A percentile compares a stretch with the other conserved stretches of the same genome.
These are phyloP conservation scores for Chrysanthemum seticuspe DNA, from an alignment of 129 eudicot species.

Conservation along the genomic window DNA sequence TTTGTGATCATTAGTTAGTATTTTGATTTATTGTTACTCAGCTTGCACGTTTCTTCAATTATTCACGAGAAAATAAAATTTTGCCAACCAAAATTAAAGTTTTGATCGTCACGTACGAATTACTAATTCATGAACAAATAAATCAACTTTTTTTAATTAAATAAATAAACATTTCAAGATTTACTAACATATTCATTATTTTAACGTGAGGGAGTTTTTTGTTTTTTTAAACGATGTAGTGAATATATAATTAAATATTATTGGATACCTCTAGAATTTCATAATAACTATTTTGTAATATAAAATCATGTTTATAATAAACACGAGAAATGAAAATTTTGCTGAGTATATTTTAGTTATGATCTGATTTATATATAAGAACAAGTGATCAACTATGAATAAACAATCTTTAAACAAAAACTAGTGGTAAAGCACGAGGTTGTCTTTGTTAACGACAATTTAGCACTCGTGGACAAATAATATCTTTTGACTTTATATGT, in stretches of 20 bases:
- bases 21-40: too few relatives aligned
- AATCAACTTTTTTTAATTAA: neutral
- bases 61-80: too few relatives aligned
- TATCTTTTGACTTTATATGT: conserved; percentile 23
- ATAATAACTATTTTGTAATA: too few relatives aligned
- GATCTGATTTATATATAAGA: neutral
- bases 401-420: neutral
- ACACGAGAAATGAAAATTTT: neutral
- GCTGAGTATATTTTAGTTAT: neutral
- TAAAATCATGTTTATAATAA: neutral
- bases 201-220: neutral
- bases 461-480: neutral
- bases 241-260: too few relatives aligned
- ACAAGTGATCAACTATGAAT: neutral
- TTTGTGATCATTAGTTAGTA: too few relatives aligned
- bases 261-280: neutral
- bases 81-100: too few relatives aligned
- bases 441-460: conserved; percentile 9
- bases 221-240: too few relatives aligned
- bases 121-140: neutral
- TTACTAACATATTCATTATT: neutral
- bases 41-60: too few relatives aligned
- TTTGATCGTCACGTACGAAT: too few relatives aligned
- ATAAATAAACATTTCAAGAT: neutral
- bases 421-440: conserved; percentile 22